Evolutionary conservation across 306 rosid species (phyloP).

Genomic region (Vicia villosa): DNA sequence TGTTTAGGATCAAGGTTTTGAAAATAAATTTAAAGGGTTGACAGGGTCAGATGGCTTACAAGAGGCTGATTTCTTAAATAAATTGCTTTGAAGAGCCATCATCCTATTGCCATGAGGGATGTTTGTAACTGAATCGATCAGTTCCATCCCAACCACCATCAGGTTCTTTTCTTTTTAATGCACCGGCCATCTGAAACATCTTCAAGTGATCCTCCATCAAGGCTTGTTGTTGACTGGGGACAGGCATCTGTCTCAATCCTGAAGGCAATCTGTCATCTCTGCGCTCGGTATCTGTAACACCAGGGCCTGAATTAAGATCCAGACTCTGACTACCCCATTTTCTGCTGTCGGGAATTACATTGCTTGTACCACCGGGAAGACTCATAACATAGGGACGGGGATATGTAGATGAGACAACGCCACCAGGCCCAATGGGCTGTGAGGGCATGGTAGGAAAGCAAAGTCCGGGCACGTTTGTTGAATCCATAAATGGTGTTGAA

Average conservation of each 20-base stretch:
- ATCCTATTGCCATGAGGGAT: constrained; percentile 74
- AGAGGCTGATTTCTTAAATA: constrained; percentile 36
- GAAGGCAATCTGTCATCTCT: constrained; percentile 75
- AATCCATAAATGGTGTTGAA: constrained; percentile 78
- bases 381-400: constrained; percentile 79
- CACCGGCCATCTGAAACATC: constrained; percentile 75
- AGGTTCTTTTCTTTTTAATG: constrained; percentile 86
- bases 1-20: background rate
- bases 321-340: constrained; percentile 92
- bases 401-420: constrained; percentile 63
- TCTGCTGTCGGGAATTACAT: constrained; percentile 68
- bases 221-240: constrained; percentile 65
- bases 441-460: constrained; percentile 83
- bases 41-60: background rate
- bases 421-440: constrained; percentile 77
- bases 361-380: constrained; percentile 75
- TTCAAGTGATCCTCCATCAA: constrained; percentile 75
- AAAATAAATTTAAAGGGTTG: background rate
- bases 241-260: constrained; percentile 68
- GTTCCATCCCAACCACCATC: constrained; percentile 85
- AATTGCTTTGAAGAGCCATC: constrained; percentile 18
- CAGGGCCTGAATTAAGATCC: constrained; percentile 95
- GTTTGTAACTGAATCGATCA: constrained; percentile 76
- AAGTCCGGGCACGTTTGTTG: constrained; percentile 69
- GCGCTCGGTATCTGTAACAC: constrained; percentile 57